Percentiles rank a stretch among this genome's conserved stretches.
These are phyloP conservation scores for Trypanosoma brucei DNA, from an alignment of 208 protist genomes.

Conservation along the genomic window DNA sequence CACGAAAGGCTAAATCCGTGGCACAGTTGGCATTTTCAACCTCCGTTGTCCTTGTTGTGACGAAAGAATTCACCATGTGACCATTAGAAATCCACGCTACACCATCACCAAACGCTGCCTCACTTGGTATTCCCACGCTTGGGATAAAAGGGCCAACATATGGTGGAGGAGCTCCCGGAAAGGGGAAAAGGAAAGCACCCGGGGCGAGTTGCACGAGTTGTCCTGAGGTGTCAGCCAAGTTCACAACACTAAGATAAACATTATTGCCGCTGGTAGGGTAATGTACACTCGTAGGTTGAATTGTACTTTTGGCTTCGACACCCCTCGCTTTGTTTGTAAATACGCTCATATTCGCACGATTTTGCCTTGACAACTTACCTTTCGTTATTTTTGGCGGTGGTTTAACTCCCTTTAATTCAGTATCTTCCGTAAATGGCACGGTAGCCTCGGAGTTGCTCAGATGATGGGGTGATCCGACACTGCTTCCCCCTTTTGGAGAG, in stretches of 20 bases:
- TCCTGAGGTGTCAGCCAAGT: not conserved
- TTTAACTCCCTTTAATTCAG: conserved; percentile 8
- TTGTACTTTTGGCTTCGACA: not conserved
- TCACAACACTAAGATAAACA: not conserved
- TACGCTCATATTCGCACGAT: not conserved
- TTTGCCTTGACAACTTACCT: conserved; percentile 1
- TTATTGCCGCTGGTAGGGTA: not conserved
- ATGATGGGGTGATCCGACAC: not conserved
- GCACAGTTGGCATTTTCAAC: not conserved
- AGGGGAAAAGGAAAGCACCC: conserved; percentile 3
- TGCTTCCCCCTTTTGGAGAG: not conserved
- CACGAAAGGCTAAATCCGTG: not conserved
- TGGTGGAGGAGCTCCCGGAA: not conserved
- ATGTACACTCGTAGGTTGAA: not conserved
- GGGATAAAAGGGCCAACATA: not conserved
- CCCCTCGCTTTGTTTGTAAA: not conserved
- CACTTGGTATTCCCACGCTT: not conserved
- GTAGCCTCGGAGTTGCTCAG: not conserved
- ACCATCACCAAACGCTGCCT: not conserved
- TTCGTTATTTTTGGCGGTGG: conserved; percentile 17
- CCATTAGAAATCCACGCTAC: not conserved
- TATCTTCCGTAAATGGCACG: not conserved
- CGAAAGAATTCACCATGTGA: not conserved
- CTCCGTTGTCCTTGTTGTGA: not conserved
- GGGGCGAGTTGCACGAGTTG: not conserved